Percentiles rank a stretch among this genome's conserved stretches.
phyloP scores from a whole-genome alignment of 2,329 filamentous ascomycete genomes.

The Pseudogymnoascus pannorum region DNA sequence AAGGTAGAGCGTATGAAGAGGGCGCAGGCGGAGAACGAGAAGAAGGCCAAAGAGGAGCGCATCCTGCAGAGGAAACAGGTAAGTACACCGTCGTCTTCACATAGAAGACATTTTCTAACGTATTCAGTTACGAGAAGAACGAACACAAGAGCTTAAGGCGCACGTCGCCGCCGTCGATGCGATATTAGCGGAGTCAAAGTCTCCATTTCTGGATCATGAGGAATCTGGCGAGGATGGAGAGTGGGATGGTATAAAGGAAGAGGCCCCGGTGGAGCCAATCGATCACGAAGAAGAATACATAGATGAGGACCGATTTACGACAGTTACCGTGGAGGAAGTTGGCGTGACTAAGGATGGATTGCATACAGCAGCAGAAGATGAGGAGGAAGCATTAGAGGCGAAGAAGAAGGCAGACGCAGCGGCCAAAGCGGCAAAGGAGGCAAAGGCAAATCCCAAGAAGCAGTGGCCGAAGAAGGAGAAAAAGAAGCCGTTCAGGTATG shows the following conservation, averaged over 20 bases:
- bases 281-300: slow-evolving; percentile 90
- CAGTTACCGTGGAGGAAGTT: slow-evolving; percentile 87
- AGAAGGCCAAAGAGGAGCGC: slow-evolving; percentile 70
- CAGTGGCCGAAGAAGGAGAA: slow-evolving; percentile 59
- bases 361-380: slow-evolving; percentile 41
- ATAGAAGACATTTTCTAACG: background rate
- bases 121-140: slow-evolving; percentile 69
- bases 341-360: slow-evolving; percentile 69
- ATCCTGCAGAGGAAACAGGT: slow-evolving; percentile 71
- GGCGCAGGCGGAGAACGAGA: slow-evolving; percentile 73
- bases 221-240: slow-evolving; percentile 39
- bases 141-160: slow-evolving; percentile 71
- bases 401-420: slow-evolving; percentile 25
- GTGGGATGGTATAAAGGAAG: slow-evolving; percentile 55
- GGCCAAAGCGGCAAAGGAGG: slow-evolving; percentile 31
- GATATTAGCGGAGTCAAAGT: slow-evolving; percentile 31
- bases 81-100: slow-evolving; percentile 22
- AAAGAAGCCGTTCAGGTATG: slow-evolving; percentile 89
- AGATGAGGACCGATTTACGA: slow-evolving; percentile 93
- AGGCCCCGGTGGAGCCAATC: slow-evolving; percentile 42
- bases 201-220: slow-evolving; percentile 27
- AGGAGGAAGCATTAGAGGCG: slow-evolving; percentile 29
- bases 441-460: slow-evolving; percentile 34
- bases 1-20: slow-evolving; percentile 78
- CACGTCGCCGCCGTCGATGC: slow-evolving; percentile 72